These are phyloP conservation scores for Dissophora globulifera DNA, from an alignment of 192 early-diverging fungal genomes.

Conservation along the genomic window DNA sequence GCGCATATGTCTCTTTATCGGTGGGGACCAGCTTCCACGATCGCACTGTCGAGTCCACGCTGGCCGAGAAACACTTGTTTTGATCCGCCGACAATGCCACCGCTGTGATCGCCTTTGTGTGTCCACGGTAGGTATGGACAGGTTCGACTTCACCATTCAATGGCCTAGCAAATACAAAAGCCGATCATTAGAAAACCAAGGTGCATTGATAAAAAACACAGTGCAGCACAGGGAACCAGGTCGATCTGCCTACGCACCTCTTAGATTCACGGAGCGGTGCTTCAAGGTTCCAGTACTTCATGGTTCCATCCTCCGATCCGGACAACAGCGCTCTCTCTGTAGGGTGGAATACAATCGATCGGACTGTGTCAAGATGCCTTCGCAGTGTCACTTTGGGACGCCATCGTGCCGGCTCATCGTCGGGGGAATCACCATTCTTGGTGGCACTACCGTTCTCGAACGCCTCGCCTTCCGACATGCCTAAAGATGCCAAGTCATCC, in stretches of 20 bases:
- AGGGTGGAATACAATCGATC: slow-evolving; percentile 54
- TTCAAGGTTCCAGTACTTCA: slow-evolving; percentile 82
- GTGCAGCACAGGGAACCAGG: too few relatives aligned
- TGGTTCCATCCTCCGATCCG: slow-evolving; percentile 86
- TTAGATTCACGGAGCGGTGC: slow-evolving; percentile 41
- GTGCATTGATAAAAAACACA: too few relatives aligned
- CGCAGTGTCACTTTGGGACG: slow-evolving; percentile 31
- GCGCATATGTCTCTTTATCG: slow-evolving; percentile 64
- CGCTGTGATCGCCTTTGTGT: slow-evolving; percentile 74
- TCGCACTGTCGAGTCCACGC: slow-evolving; percentile 79
- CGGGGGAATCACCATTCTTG: slow-evolving; percentile 3
- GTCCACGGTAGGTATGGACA: slow-evolving; percentile 80
- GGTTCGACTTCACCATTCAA: slow-evolving; percentile 69
- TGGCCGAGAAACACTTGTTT: slow-evolving; percentile 72
- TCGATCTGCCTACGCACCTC: slow-evolving; percentile 15
- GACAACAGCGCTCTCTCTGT: slow-evolving; percentile 68
- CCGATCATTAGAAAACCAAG: too few relatives aligned
- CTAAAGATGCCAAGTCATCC: slow-evolving; percentile 34
- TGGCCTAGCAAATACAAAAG: slow-evolving; percentile 8
- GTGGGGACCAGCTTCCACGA: slow-evolving; percentile 73
- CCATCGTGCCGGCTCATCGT: slow-evolving; percentile 34
- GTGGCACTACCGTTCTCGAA: not conserved
- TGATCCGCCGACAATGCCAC: slow-evolving; percentile 72
- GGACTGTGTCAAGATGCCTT: slow-evolving; percentile 43
- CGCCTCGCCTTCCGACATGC: slow-evolving; percentile 1